These are phyloP conservation scores for Allium sativum DNA, from an alignment of 106 monocot species.

Conservation along the genomic window DNA sequence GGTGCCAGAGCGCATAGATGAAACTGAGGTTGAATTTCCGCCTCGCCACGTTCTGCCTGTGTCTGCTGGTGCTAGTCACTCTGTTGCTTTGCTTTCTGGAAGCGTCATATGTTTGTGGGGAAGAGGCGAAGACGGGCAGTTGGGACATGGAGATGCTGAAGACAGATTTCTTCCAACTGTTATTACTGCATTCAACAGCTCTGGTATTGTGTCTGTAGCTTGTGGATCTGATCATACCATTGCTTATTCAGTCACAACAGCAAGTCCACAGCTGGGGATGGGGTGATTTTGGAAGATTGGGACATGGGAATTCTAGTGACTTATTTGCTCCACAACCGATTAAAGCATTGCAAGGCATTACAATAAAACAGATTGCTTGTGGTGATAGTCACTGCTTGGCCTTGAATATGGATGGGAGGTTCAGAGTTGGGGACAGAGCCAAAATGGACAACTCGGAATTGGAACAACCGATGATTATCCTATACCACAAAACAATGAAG, in stretches of 20 bases:
- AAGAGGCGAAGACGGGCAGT: slow-evolving; percentile 85
- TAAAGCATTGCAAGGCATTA: slow-evolving; percentile 76
- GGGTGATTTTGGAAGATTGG: slow-evolving; percentile 98
- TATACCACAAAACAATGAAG: slow-evolving; percentile 79
- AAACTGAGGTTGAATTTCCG: slow-evolving; percentile 5
- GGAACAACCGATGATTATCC: slow-evolving; percentile 87
- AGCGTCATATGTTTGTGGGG: slow-evolving; percentile 83
- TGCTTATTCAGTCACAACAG: slow-evolving; percentile 57
- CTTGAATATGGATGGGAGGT: slow-evolving; percentile 75
- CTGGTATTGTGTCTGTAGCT: slow-evolving; percentile 49
- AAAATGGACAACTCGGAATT: slow-evolving; percentile 96
- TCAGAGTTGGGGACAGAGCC: slow-evolving; percentile 97
- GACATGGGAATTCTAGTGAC: slow-evolving; percentile 94
- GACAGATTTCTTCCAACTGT: slow-evolving; percentile 64
- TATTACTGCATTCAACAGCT: slow-evolving; percentile 33
- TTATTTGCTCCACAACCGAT: slow-evolving; percentile 89
- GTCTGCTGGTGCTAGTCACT: slow-evolving; percentile 88
- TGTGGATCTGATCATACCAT: slow-evolving; percentile 93
- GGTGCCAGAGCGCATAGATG: slow-evolving; percentile 3
- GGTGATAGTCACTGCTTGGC: slow-evolving; percentile 98
- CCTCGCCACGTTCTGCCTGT: slow-evolving; percentile 55
- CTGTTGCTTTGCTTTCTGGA: slow-evolving; percentile 72
- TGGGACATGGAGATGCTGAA: slow-evolving; percentile 89
- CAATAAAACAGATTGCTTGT: slow-evolving; percentile 90
- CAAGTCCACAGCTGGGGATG: slow-evolving; percentile 93